Evolutionary conservation across 1,284 basidiomycete species (phyloP), one percentile per base, ranked within the genome.

Genomic region (Marasmius tenuissimus): DNA sequence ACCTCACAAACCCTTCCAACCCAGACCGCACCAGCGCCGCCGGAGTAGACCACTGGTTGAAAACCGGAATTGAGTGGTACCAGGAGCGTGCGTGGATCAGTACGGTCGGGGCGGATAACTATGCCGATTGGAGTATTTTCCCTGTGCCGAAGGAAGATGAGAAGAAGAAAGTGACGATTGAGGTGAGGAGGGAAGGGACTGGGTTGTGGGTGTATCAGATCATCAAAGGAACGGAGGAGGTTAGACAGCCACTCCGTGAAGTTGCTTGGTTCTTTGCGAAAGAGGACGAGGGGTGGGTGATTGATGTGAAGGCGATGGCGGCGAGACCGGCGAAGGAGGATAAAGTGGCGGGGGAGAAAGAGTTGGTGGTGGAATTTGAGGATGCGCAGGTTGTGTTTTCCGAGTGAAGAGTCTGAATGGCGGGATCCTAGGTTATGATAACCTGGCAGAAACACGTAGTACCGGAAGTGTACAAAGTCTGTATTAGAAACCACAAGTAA

Each of bases 131-230:
- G 63, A 61, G 60, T 38, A 59, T 64, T n/a, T 47, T 14, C 16
- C 45, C 45, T 5, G 8, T 47, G 2, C n/a, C 40, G 40, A n/a
- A 42, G n/a, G 45, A n/a, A 8, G 9, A 14, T 47, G 45, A 20
- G 12, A 38, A 42, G 4, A 34, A 22, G 2, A 53, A 51, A 22
- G 52, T 51, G 22, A 64, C 63, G 0, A 58, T 64, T 2, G 60
- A 64, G 45, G 60, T 59, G 20, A 34, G 60, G 20, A 52, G 63
- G 18, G 63, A 64, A 49, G 63, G 57, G 4, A 59, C 37, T 16
- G 57, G 60, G 39, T 51, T 64, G 9, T 64, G 63, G 63, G 60
- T 64, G 5, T 64, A 64, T 52, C 56, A 61, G 8, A 18, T 64
- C 18, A 45, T 57, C 45, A 16, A 47, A 3, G 51, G 53, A 6